Conservation (phyloP, 805 yeast genomes). For the Pichia scutulata region DNA sequence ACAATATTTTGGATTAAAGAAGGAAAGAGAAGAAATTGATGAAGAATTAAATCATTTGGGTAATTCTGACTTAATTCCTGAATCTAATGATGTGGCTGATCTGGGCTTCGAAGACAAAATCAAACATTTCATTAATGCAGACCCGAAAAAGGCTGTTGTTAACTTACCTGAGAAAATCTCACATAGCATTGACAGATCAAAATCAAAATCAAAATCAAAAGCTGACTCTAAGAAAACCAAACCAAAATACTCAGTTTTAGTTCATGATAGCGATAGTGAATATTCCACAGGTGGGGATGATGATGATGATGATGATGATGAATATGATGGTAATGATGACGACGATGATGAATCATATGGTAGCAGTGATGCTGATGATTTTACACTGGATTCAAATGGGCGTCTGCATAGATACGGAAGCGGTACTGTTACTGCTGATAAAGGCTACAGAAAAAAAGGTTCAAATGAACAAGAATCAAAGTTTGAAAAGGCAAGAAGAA, state of each 20-base stretch:
- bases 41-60: constrained; percentile 16
- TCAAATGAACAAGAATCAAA: constrained; percentile 15
- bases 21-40: constrained; percentile 14
- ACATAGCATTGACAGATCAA: not conserved
- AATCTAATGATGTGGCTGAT: constrained; percentile 8
- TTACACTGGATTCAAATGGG: not conserved
- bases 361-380: constrained; percentile 15
- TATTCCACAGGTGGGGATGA: not conserved
- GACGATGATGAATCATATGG: constrained; percentile 16
- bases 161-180: constrained; percentile 8
- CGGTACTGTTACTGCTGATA: not conserved
- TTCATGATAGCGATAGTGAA: constrained; percentile 5
- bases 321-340: constrained; percentile 10
- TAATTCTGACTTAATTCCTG: constrained; percentile 19
- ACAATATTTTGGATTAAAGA: constrained; percentile 21
- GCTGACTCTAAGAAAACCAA: not conserved
- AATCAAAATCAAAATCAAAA: not conserved
- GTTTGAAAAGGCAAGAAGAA: constrained; percentile 24
- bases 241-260: not conserved
- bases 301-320: constrained; percentile 14
- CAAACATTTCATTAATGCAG: constrained; percentile 19
- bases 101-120: constrained; percentile 21
- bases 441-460: not conserved
- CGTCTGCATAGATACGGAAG: not conserved
- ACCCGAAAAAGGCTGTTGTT: constrained; percentile 17